Base-by-base conservation (phyloP, 2,329 filamentous ascomycete species). In the Claviceps paspali region DNA sequence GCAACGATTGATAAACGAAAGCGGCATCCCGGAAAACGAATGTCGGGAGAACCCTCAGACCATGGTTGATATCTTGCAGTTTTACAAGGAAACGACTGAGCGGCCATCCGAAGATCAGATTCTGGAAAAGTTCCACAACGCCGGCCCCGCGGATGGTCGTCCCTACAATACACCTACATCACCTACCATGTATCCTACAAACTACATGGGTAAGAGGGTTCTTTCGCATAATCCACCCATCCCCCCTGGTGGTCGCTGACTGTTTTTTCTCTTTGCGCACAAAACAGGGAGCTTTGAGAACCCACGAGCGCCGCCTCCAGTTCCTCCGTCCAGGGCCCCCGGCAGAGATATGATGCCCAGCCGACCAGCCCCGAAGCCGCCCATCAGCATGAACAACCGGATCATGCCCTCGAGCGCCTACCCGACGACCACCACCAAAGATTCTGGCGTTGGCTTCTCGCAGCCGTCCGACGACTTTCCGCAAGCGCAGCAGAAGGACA, bases 61-160 rank as follows among this genome's bases (percentile, higher is more conserved):
- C 41, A 86, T 95, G 62, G 80, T 92, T 53, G 83, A 96, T 57
- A 91, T 98, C 50, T 79, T 98, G 60, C 83, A 81, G 41, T 96
- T 96, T 57, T 96, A 94, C 68, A 92, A 95, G 58, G 88, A 94
- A 62, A 94, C 85, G 45, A 81, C 83, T 19, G 84, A 88, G 49
- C 69, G 67, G 49, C 76, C 75, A 41, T 75, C 77, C 43, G 85
- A 95, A 54, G 84, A 94, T 52, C 82, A 83, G 50, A 80, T 91
- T 40, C 84, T 91, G 67, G 87, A 96, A 59, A 98, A 98, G 59
- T 95, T 98, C 57, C 85, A 92, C 51, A 79, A 94, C 62, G 85
- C 82, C 37, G 77, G 79, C 51, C 68, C 78, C 8, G 55, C 62
- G 41, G 69, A 73, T 41, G 52, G 62, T 49, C 64, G 68, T 38